phyloP scores from a whole-genome alignment of 2,329 filamentous ascomycete species.

The Sporothrix curviconia region DNA sequence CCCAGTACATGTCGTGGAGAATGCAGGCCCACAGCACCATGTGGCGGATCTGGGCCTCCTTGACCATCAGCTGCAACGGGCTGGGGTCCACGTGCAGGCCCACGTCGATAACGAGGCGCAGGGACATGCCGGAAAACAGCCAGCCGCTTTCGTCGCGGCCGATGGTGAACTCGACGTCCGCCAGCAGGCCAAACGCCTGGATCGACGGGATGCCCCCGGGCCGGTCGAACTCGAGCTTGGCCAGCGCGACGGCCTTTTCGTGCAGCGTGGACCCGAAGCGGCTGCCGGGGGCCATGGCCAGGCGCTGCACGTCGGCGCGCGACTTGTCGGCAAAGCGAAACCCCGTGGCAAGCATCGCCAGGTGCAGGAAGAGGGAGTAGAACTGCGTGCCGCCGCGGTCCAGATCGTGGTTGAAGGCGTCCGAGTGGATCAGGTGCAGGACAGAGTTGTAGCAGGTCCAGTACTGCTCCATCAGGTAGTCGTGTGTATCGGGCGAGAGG shows the following conservation, averaged over 20 bases:
- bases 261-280: slow-evolving; percentile 13
- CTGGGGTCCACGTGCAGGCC: slow-evolving; percentile 14
- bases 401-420: slow-evolving; percentile 15
- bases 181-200: slow-evolving; percentile 15
- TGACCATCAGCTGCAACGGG: slow-evolving; percentile 6
- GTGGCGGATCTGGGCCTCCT: slow-evolving; percentile 14
- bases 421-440: slow-evolving; percentile 13
- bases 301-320: slow-evolving; percentile 12
- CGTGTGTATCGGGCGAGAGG: slow-evolving; percentile 10
- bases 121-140: slow-evolving; percentile 16
- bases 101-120: slow-evolving; percentile 15
- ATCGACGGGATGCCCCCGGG: slow-evolving; percentile 18
- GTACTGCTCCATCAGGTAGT: slow-evolving; percentile 18
- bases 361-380: slow-evolving; percentile 17
- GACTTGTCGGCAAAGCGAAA: slow-evolving; percentile 18
- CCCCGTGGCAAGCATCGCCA: slow-evolving; percentile 16
- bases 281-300: neutral
- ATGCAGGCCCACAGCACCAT: slow-evolving; percentile 18
- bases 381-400: slow-evolving; percentile 14
- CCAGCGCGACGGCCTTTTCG: slow-evolving; percentile 15
- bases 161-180: slow-evolving; percentile 14
- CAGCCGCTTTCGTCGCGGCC: slow-evolving; percentile 18
- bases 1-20: slow-evolving; percentile 18
- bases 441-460: slow-evolving; percentile 16
- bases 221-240: slow-evolving; percentile 15